Evolutionary conservation across 352 stramenopile genomes (phyloP).

Genomic region (Pythium sp.): DNA sequence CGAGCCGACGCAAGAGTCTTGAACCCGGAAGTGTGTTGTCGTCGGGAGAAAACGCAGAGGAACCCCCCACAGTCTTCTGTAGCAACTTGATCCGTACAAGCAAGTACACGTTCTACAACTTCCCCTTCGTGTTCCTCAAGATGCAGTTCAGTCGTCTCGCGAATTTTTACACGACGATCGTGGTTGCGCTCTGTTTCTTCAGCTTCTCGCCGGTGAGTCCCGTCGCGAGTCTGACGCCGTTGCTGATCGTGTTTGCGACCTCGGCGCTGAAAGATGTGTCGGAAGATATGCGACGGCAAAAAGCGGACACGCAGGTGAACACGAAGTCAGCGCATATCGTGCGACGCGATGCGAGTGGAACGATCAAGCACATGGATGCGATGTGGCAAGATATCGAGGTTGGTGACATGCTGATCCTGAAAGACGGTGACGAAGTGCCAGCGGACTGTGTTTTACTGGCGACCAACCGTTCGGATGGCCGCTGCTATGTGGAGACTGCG

Average conservation of each 20-base stretch:
- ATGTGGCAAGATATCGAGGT: constrained; percentile 86
- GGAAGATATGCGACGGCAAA: constrained; percentile 78
- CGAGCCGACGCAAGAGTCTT: constrained; percentile 27
- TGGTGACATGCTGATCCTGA: constrained; percentile 78
- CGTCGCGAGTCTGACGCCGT: constrained; percentile 75
- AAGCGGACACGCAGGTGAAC: constrained; percentile 77
- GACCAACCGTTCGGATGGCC: constrained; percentile 67
- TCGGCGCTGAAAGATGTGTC: constrained; percentile 85
- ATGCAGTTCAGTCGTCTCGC: constrained; percentile 89
- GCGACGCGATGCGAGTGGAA: constrained; percentile 45
- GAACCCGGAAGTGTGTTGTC: constrained; percentile 1
- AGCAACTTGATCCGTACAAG: constrained; percentile 83
- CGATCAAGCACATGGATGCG: constrained; percentile 66
- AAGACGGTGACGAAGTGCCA: constrained; percentile 79
- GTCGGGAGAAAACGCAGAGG: constrained; percentile 13
- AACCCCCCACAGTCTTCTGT: constrained; percentile 43
- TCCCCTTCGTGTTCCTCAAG: constrained; percentile 86
- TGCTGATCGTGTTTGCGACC: constrained; percentile 89
- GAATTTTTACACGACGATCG: constrained; percentile 88
- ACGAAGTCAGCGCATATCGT: constrained; percentile 75
- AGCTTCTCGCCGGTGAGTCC: constrained; percentile 83
- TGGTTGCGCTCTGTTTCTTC: constrained; percentile 89
- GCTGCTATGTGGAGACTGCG: constrained; percentile 84
- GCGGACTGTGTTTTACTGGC: constrained; percentile 80
- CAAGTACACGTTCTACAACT: constrained; percentile 92